Percentiles rank a stretch among this genome's conserved stretches.
These are phyloP conservation scores for Turnera subulata DNA, from an alignment of 345 rosid genomes.

Conservation along the genomic window DNA sequence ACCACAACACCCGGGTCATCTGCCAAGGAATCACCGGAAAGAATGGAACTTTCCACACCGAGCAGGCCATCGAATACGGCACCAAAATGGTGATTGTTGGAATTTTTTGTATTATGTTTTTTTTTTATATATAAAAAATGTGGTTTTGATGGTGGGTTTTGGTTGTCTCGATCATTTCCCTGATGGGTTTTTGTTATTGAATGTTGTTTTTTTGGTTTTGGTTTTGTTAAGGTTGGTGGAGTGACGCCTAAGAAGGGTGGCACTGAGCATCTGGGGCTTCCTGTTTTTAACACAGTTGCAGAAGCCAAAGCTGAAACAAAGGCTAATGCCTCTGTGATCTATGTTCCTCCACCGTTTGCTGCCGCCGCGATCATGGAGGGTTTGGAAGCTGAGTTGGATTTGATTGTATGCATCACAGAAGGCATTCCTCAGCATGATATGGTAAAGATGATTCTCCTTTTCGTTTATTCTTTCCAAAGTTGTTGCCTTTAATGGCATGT, in stretches of 20 bases:
- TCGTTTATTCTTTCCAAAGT: neutral
- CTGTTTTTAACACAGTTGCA: constrained; percentile 85
- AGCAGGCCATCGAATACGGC: constrained; percentile 96
- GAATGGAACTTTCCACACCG: constrained; percentile 92
- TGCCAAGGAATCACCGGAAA: constrained; percentile 98
- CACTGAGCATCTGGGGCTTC: constrained; percentile 92
- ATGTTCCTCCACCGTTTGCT: constrained; percentile 96
- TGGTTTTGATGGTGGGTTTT: neutral
- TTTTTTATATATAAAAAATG: too few relatives aligned
- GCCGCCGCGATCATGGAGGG: constrained; percentile 99
- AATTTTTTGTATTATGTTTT: neutral
- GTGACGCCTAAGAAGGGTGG: constrained; percentile 99
- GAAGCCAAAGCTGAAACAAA: constrained; percentile 95
- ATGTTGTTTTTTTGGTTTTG: neutral
- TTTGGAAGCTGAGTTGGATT: constrained; percentile 83
- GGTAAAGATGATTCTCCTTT: constrained; percentile 33
- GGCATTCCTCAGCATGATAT: constrained; percentile 98
- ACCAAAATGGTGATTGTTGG: constrained; percentile 66
- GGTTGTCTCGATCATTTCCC: neutral
- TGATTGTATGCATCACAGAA: constrained; percentile 88
- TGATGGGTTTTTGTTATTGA: neutral
- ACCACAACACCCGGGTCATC: constrained; percentile 81
- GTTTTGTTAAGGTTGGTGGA: constrained; percentile 67
- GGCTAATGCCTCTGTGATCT: constrained; percentile 92
- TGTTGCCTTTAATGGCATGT: neutral